Evolutionary conservation across 768 basidiomycete species (phyloP).

Genomic region (Neoboletus magnificus): DNA sequence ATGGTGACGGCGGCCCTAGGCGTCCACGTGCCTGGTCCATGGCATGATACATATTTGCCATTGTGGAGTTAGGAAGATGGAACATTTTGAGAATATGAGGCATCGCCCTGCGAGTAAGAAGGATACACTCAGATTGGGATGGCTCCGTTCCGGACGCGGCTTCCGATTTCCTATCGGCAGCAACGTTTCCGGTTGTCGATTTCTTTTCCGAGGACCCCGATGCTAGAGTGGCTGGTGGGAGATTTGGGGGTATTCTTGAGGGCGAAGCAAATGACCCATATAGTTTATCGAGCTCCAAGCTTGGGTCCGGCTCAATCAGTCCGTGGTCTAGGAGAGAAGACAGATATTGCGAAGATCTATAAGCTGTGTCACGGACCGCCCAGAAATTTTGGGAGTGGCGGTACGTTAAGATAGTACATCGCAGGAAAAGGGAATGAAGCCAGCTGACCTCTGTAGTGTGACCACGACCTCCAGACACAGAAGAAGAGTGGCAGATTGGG

Average conservation of each 20-base stretch:
- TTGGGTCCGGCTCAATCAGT: constrained; percentile 54
- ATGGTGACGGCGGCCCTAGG: constrained; percentile 15
- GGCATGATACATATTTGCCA: constrained; percentile 57
- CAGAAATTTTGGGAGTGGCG: background rate
- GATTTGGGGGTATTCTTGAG: constrained; percentile 5
- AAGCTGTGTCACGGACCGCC: constrained; percentile 41
- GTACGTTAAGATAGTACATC: background rate
- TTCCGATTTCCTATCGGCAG: background rate
- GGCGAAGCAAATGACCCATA: constrained; percentile 39
- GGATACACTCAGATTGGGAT: constrained; percentile 29
- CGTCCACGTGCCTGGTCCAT: constrained; percentile 52
- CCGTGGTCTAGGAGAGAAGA: constrained; percentile 54
- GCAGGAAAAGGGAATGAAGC: background rate
- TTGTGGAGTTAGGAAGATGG: constrained; percentile 41
- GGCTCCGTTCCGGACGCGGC: background rate
- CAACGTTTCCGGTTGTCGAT: background rate
- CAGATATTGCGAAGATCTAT: constrained; percentile 67
- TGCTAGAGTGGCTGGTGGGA: constrained; percentile 7
- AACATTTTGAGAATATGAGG: constrained; percentile 48
- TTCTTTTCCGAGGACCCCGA: constrained; percentile 10
- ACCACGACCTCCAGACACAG: constrained; percentile 82
- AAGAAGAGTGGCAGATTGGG: constrained; percentile 87
- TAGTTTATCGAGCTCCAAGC: constrained; percentile 51
- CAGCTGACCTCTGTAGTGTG: constrained; percentile 68
- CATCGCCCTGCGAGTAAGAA: constrained; percentile 53